Base-by-base conservation (phyloP, 2,329 filamentous ascomycete species). In the Beauveria sp. region DNA sequence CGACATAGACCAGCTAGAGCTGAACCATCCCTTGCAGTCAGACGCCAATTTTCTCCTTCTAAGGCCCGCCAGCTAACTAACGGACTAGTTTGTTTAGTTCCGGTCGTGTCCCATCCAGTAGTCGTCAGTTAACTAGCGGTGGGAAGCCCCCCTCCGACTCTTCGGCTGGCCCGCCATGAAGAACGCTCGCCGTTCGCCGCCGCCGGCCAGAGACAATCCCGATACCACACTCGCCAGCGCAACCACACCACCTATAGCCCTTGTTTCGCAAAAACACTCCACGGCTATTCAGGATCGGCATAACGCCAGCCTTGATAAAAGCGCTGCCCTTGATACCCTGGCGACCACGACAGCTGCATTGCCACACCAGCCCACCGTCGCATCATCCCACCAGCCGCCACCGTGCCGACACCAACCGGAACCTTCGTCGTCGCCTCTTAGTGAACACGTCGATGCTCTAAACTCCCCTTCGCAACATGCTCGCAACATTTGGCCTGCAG, bases 391-490 rank as follows among this genome's bases (percentile, higher is more conserved):
- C 46, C 59, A 43, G 7, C 9, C 24, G 46, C 40, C 22, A 40
- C 46, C 46, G 14, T 26, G 55, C 46, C 55, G 55, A 52, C 24
- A 45, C 9, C 24, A 49, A 16, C 60, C 38, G 26, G 26, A 26
- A 18, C 46, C 46, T 40, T 42, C 53, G 45, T 16, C 40, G 40
- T 43, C 38, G 46, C 40, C 60, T 52, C n/a, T 52, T 45, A 8
- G 43, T 49, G 28, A 20, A 24, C 40, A 10, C 53, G 20, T 30
- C 42, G 38, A 57, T 46, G 60, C 16, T 40, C 40, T 49, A n/a
- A 38, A 24, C 9, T 62, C 60, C 9, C 54, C 49, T 22, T 58
- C 54, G 38, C 60, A 62, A 62, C 54, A 62, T 62, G 60, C 60
- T 53, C 53, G 40, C 47, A 53, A n/a, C 30, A n/a, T 62, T 24